phyloP scores from a whole-genome alignment of 768 basidiomycete genomes.

The Mycena capillaripes region DNA sequence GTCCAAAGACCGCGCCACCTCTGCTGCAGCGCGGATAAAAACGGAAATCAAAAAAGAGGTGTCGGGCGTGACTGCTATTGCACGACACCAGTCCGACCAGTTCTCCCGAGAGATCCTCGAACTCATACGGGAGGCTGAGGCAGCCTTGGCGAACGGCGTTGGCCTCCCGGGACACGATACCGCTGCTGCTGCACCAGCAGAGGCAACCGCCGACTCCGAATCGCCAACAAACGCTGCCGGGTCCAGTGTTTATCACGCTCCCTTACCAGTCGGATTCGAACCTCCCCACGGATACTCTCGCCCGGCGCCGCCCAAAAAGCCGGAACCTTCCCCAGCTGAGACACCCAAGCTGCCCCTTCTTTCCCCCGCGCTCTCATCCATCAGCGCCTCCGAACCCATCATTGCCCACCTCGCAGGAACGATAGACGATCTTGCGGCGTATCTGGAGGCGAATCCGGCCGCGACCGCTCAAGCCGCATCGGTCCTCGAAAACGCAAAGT shows the following conservation, averaged over 20 bases:
- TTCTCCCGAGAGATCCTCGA: conserved; percentile 77
- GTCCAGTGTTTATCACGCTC: conserved; percentile 72
- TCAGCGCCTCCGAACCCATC: conserved; percentile 88
- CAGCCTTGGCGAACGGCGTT: conserved; percentile 66
- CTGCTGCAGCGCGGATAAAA: conserved; percentile 61
- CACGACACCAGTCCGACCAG: conserved; percentile 60
- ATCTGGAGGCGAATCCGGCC: conserved; percentile 80
- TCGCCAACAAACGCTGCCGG: conserved; percentile 33
- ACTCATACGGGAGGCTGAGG: conserved; percentile 81
- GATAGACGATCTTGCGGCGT: conserved; percentile 92
- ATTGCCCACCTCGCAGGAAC: conserved; percentile 92
- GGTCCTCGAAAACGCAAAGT: conserved; percentile 85
- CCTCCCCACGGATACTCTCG: conserved; percentile 90
- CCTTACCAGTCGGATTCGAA: conserved; percentile 94
- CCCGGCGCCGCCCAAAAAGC: conserved; percentile 66
- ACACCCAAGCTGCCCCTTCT: conserved; percentile 75
- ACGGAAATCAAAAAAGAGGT: conserved; percentile 58
- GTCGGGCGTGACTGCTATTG: conserved; percentile 47
- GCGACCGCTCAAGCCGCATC: conserved; percentile 77
- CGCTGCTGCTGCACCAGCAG: conserved; percentile 37
- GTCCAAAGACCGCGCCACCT: conserved; percentile 60
- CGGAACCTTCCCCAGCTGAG: conserved; percentile 39
- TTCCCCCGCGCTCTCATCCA: conserved; percentile 82
- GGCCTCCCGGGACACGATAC: conserved; percentile 45
- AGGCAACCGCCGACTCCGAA: conserved; percentile 18